These are phyloP conservation scores for Pyrus betulifolia DNA, from an alignment of 306 rosid species.

Conservation along the genomic window DNA sequence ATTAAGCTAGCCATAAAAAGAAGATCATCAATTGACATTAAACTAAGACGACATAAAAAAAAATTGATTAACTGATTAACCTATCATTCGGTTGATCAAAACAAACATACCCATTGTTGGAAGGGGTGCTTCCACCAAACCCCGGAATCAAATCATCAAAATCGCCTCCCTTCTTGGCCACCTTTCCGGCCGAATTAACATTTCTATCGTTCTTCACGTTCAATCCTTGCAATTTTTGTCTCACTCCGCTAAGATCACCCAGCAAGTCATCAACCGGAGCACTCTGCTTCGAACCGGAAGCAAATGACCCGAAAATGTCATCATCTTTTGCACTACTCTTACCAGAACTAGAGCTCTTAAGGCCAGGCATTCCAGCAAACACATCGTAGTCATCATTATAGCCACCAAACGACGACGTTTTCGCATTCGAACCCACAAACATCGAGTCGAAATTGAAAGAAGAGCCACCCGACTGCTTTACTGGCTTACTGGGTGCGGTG, in stretches of 20 bases:
- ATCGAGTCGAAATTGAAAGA: conserved; percentile 50
- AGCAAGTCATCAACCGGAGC: conserved; percentile 47
- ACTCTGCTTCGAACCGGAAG: conserved; percentile 28
- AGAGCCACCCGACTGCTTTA: conserved; percentile 18
- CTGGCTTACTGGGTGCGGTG: conserved; percentile 25
- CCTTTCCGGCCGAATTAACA: background rate
- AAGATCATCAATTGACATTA: background rate
- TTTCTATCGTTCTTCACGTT: conserved; percentile 6
- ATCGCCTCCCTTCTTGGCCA: conserved; percentile 9
- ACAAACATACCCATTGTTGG: conserved; percentile 43
- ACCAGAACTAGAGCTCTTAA: conserved; percentile 20
- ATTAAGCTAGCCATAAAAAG: background rate
- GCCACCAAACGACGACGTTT: conserved; percentile 12
- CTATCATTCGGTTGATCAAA: background rate
- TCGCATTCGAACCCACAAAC: conserved; percentile 36
- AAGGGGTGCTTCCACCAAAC: conserved; percentile 46
- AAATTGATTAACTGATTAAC: background rate
- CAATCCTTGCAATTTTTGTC: conserved; percentile 7
- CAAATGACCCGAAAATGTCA: conserved; percentile 25
- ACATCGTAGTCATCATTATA: conserved; percentile 43
- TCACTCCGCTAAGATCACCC: conserved; percentile 35
- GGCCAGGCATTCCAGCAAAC: conserved; percentile 56
- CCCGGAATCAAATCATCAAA: conserved; percentile 74
- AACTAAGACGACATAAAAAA: background rate
- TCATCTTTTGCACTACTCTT: conserved; percentile 26